Base-by-base conservation (phyloP, 2,329 filamentous ascomycete species). In the Fusarium burgessii region DNA sequence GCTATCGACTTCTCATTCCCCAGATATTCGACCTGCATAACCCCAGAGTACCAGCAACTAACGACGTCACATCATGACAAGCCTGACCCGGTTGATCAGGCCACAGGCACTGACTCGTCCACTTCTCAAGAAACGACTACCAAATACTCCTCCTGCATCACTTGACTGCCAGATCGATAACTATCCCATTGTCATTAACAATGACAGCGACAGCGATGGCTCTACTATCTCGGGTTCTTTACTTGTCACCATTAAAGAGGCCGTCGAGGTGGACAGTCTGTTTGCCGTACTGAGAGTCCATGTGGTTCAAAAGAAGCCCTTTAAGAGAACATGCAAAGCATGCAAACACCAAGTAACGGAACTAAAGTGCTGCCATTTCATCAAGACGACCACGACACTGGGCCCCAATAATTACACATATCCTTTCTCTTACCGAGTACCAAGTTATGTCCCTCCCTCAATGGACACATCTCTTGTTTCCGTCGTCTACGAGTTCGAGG, bases 361-460 rank as follows among this genome's bases (percentile, higher is more conserved):
- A 17, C 36, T 76, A 5, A 70, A 76, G 23, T 20, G 55, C 8
- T 74, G 69, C 33, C 36, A 50, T 1, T 58, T 76, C 3, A 50
- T 76, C 10, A 41, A n/a, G n/a, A 47, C 54, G 9, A 12, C 47
- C 1, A 54, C 27, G 0, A 46, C 20, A 5, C 20, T 75, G 0
- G 8, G 40, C 1, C 29, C 7, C 6, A 45, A 59, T 0, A 45
- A 5, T 10, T 50, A 74, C 14, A 36, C 89, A 36, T 96, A 95
- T 78, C 95, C 95, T 25, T 97, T 97, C 80, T 97, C 93, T 74
- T 91, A 93, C 71, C 85, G 97, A 47, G 87, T 98, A 35, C 91
- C 91, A 1, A 95, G 95, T 18, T 88, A 95, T 76, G 86, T 97
- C 3, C 95, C 95, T 2, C 92, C 94, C 0, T 92, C 90, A 29